Evolutionary conservation across 2,329 filamentous ascomycete genomes (phyloP).

Genomic region (Fusarium algeriense): DNA sequence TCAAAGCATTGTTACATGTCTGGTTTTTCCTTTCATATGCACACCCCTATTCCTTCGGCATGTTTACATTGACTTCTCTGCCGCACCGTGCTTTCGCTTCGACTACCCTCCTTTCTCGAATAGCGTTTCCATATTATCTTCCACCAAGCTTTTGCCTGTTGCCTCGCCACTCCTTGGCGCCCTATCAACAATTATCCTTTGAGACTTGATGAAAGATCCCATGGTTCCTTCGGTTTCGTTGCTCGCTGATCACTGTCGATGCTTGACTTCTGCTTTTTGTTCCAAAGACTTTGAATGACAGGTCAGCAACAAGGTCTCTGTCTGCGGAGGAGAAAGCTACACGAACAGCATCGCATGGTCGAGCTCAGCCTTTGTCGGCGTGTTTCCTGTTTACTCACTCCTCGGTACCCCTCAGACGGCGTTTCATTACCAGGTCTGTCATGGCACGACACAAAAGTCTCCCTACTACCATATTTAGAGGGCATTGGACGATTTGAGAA

Average conservation of each 20-base stretch:
- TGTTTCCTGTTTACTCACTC: not conserved
- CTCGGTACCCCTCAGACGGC: not conserved
- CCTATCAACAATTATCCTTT: conserved; percentile 9
- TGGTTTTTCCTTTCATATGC: too few species aligned
- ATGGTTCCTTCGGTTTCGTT: conserved; percentile 7
- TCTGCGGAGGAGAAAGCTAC: not conserved
- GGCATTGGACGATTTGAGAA: not conserved
- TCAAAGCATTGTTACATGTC: too few species aligned
- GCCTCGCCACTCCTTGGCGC: not conserved
- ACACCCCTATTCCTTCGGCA: too few species aligned
- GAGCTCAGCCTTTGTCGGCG: not conserved
- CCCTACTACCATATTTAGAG: not conserved
- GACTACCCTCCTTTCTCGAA: too few species aligned
- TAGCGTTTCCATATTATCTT: too few species aligned
- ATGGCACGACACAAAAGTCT: not conserved
- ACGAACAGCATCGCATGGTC: not conserved
- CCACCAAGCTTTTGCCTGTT: too few species aligned
- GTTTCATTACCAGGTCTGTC: not conserved
- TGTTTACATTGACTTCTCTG: too few species aligned
- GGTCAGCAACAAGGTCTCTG: conserved; percentile 9
- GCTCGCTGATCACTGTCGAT: not conserved
- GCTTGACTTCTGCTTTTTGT: conserved; percentile 4
- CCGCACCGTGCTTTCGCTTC: too few species aligned
- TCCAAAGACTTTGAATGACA: not conserved
- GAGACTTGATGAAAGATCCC: not conserved